phyloP scores from a whole-genome alignment of 805 yeast genomes.

The Candida krabiensis region DNA sequence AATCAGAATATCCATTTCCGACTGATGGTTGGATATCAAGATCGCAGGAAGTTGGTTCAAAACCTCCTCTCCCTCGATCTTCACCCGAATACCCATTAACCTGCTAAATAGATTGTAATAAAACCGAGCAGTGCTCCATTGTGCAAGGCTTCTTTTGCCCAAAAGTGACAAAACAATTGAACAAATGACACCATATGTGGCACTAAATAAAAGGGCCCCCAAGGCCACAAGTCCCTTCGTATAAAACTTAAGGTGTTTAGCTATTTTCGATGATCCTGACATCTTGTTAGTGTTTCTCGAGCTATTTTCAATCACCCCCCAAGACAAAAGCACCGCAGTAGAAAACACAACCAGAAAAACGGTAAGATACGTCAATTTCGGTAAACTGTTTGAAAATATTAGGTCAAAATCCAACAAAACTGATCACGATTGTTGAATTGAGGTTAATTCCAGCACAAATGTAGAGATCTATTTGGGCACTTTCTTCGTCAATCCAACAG shows the following conservation, averaged over 20 bases:
- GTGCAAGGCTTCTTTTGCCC: conserved; percentile 80
- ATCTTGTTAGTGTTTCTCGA: conserved; percentile 9
- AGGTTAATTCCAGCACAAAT: no score
- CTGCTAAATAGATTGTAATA: conserved; percentile 64
- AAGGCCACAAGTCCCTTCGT: conserved; percentile 56
- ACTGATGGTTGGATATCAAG: conserved; percentile 85
- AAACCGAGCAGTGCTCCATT: conserved; percentile 86
- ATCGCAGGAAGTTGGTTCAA: conserved; percentile 69
- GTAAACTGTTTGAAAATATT: conserved; percentile 14
- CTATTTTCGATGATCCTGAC: conserved; percentile 16
- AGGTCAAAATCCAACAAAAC: no score
- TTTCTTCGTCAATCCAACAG: no score
- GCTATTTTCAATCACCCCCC: conserved; percentile 18
- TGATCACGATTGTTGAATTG: no score
- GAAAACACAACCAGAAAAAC: conserved; percentile 7
- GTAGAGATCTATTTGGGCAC: no score
- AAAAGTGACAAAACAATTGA: conserved; percentile 63
- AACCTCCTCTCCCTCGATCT: conserved; percentile 64
- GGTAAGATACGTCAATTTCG: conserved; percentile 11
- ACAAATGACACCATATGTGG: conserved; percentile 74
- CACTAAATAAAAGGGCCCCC: conserved; percentile 54
- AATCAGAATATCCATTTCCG: conserved; percentile 79
- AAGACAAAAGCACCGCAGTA: conserved; percentile 10
- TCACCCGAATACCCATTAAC: conserved; percentile 68
- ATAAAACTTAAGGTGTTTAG: conserved; percentile 49